Percentiles rank a stretch among this genome's conserved stretches.
Conservation (phyloP, 768 basidiomycete genomes). For the Suillus paluster region DNA sequence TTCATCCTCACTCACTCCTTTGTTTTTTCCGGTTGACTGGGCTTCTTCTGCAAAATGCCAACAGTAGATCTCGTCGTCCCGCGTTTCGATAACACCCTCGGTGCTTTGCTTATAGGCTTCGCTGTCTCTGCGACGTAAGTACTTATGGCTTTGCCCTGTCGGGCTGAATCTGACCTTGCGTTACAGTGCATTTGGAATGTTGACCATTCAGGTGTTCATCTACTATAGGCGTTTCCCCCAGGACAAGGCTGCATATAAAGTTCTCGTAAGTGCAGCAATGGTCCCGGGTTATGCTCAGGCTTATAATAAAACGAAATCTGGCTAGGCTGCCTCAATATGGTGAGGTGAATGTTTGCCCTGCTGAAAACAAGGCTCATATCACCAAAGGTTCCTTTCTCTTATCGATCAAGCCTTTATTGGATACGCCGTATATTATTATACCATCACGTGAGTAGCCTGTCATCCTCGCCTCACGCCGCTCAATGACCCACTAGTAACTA, state of each 20-base stretch:
- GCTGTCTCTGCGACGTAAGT: conserved; percentile 47
- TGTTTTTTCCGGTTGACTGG: background rate
- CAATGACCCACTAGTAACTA: conserved; percentile 40
- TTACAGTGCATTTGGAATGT: conserved; percentile 53
- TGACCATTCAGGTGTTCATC: conserved; percentile 55
- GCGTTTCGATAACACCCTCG: conserved; percentile 53
- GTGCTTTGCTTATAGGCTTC: conserved; percentile 64
- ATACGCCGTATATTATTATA: conserved; percentile 57
- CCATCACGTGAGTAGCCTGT: conserved; percentile 48
- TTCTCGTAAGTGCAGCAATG: conserved; percentile 45
- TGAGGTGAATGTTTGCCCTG: conserved; percentile 18
- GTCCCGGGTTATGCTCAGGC: background rate
- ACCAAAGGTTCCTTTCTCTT: conserved; percentile 38
- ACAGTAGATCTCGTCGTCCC: background rate
- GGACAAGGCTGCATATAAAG: conserved; percentile 56
- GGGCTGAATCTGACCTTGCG: conserved; percentile 23
- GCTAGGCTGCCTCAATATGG: conserved; percentile 40
- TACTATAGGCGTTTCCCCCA: conserved; percentile 60
- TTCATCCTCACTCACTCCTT: conserved; percentile 5
- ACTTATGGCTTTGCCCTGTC: background rate
- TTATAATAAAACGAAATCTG: background rate
- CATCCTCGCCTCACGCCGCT: background rate
- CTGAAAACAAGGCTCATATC: background rate
- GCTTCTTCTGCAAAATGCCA: conserved; percentile 25
- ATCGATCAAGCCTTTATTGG: conserved; percentile 56